A percentile compares a stretch with the other conserved stretches of the same genome.
phyloP scores from a whole-genome alignment of 257 asterid genomes.

The Forsythia suspensa region DNA sequence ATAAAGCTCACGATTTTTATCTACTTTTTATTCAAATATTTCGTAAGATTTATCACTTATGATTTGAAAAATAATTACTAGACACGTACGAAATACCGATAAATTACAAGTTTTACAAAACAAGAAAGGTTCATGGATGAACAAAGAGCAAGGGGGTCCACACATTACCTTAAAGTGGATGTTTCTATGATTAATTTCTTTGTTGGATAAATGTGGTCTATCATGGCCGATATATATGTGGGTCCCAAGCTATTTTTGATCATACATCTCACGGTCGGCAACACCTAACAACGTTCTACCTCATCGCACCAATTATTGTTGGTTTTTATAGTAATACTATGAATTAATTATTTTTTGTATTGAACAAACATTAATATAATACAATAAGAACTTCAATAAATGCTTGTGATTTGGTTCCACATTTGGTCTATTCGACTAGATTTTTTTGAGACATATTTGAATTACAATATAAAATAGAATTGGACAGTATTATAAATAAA shows the following conservation, averaged over 20 bases:
- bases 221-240: background rate
- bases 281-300: background rate
- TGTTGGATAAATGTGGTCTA: background rate
- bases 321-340: background rate
- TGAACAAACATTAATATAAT: background rate
- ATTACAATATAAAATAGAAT: too few relatives aligned
- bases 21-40: too few relatives aligned
- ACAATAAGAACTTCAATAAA: too few relatives aligned
- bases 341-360: background rate
- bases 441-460: too few relatives aligned
- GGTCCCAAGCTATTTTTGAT: conserved; percentile 19
- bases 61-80: too few relatives aligned
- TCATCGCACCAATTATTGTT: background rate
- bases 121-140: background rate
- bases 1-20: too few relatives aligned
- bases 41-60: too few relatives aligned
- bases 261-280: conserved; percentile 23
- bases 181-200: background rate
- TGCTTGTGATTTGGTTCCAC: too few relatives aligned
- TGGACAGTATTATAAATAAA: too few relatives aligned
- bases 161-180: background rate
- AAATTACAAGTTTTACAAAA: background rate
- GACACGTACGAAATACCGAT: background rate
- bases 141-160: background rate
- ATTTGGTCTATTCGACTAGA: too few relatives aligned